Conservation (phyloP, 768 basidiomycete genomes). For the Coprinopsis marcescibilis region DNA sequence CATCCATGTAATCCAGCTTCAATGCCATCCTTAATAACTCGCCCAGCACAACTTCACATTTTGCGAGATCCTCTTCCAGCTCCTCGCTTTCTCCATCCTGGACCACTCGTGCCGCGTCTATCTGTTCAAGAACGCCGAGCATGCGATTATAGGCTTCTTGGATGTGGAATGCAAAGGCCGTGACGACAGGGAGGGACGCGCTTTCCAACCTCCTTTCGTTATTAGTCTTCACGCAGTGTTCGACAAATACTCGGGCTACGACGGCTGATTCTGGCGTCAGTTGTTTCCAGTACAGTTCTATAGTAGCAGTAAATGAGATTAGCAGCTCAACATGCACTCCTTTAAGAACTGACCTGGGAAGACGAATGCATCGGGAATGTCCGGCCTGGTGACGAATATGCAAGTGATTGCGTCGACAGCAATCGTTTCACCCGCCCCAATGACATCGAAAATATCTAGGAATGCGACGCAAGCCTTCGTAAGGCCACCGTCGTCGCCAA, state of each 20-base stretch:
- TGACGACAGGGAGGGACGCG: slow-evolving; percentile 79
- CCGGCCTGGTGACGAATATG: slow-evolving; percentile 66
- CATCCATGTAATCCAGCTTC: slow-evolving; percentile 87
- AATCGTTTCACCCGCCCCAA: slow-evolving; percentile 61
- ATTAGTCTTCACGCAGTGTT: slow-evolving; percentile 61
- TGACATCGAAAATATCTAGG: slow-evolving; percentile 50
- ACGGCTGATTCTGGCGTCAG: slow-evolving; percentile 79
- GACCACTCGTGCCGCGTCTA: slow-evolving; percentile 30
- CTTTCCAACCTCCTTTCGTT: slow-evolving; percentile 65
- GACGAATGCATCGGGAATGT: slow-evolving; percentile 63
- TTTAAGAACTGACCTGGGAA: slow-evolving; percentile 58
- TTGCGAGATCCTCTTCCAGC: slow-evolving; percentile 54
- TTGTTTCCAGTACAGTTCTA: slow-evolving; percentile 70
- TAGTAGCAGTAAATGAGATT: not conserved
- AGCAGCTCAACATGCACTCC: not conserved
- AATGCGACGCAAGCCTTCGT: slow-evolving; percentile 42
- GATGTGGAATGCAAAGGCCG: slow-evolving; percentile 79
- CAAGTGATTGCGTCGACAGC: slow-evolving; percentile 80
- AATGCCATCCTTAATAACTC: slow-evolving; percentile 80
- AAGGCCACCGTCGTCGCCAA: slow-evolving; percentile 40
- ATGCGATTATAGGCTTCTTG: slow-evolving; percentile 72
- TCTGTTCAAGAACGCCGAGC: slow-evolving; percentile 34
- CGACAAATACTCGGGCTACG: slow-evolving; percentile 80
- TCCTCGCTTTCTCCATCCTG: slow-evolving; percentile 37
- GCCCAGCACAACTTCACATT: slow-evolving; percentile 67